Base-by-base conservation (phyloP, 352 stramenopile species). In the Pythium guiyangense region DNA sequence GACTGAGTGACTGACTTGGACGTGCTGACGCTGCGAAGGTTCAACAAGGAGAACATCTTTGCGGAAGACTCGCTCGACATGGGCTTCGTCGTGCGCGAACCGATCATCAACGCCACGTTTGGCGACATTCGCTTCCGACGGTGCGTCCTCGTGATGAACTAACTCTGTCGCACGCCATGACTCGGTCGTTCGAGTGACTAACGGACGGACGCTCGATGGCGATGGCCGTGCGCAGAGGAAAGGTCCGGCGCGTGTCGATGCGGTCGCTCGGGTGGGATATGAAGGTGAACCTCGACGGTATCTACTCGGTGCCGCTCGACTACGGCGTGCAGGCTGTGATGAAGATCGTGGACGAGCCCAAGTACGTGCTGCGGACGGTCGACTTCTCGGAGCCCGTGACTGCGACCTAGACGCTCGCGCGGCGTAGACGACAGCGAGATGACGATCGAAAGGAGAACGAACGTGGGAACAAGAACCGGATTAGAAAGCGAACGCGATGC, bases 101-200 rank as follows among this genome's bases (percentile, higher is more conserved):
- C 85, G 18, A 95, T 95, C 58, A 93, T 95, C 73, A 95, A 95
- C 72, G 83, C 83, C 55, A 95, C 85, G 29, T 95, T 95, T 60
- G 85, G 85, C 39, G 83, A 95, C 68, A 95, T 95, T 57, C 83
- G 85, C 48, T 93, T 93, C 69, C 75, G 85, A 84, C 76, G 77
- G 84, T 94, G 52, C 58, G 59, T 29, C 34, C 4, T n/a, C n/a
- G n/a, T n/a, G n/a, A n/a, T n/a, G n/a, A n/a, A n/a, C n/a, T n/a
- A n/a, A n/a, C n/a, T n/a, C n/a, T n/a, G n/a, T n/a, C n/a, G n/a
- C n/a, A n/a, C n/a, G n/a, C n/a, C n/a, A n/a, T n/a, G n/a, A n/a
- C 12, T 8, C n/a, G n/a, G n/a, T n/a, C n/a, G n/a, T n/a, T n/a
- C n/a, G n/a, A n/a, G n/a, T n/a, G n/a, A n/a, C n/a, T n/a, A n/a